Evolutionary conservation across 2,329 filamentous ascomycete genomes (phyloP), one percentile per base, ranked within the genome.

Genomic region (Neofusicoccum parvum): DNA sequence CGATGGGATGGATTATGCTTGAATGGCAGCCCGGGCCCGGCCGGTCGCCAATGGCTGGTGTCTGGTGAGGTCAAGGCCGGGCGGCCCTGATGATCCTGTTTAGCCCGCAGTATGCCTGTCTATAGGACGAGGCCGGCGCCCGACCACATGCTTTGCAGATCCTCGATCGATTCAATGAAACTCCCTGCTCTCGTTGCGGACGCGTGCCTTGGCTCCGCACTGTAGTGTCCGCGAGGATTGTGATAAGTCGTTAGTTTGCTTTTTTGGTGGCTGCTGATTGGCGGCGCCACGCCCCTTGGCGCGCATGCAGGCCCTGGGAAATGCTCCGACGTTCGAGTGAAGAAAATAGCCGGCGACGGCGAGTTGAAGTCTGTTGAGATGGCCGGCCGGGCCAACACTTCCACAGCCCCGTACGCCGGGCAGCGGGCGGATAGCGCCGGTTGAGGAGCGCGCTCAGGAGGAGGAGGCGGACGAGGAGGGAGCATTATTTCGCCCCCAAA

Each of bases 231-330:
- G 6, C 27, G 41, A 15, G 32, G 32, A 36, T 60, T 60, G 56
- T 60, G 56, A 60, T 60, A 46, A 17, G 32, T 60, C 56, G 56
- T 48, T 34, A 37, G 27, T 43, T 36, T 46, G 15, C 43, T 20
- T 12, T 9, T 20, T 23, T 20, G 5, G 49, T 17, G 49, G 49
- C 49, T 53, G 49, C 49, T 53, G 49, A 53, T 53, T 46, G 39
- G 54, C 32, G 56, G 23, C 56, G 43, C 41, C 15, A 20, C 41
- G 41, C n/a, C 27, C 1, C 43, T 37, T 23, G 54, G 54, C 54
- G 10, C 20, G 41, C 27, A 45, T 46, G 23, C 9, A 17, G 15
- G 3, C 20, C 39, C 20, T 12, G 15, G 23, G 11, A 37, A 48
- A 60, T 7, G 15, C 49, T 53, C 49, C 49, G 49, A 53, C 27